phyloP scores from a whole-genome alignment of 2,329 filamentous ascomycete genomes.

The Apiospora malaysiana region DNA sequence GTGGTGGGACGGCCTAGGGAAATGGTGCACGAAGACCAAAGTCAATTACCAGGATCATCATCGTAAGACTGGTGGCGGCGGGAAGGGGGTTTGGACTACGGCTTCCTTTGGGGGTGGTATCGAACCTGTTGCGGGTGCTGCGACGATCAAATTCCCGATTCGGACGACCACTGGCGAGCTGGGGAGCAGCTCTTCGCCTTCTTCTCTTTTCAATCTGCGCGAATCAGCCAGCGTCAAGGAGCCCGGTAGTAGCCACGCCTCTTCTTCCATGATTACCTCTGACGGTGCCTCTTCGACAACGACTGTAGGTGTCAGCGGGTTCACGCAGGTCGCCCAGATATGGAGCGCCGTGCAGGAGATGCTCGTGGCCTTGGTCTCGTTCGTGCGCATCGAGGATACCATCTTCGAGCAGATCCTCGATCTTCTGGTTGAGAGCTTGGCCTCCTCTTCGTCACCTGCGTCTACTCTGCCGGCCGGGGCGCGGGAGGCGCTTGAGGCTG shows the following conservation, averaged over 20 bases:
- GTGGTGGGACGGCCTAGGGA: conserved; percentile 64
- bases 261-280: conserved; percentile 13
- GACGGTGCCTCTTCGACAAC: conserved; percentile 25
- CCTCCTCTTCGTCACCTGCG: conserved; percentile 37
- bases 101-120: conserved; percentile 20
- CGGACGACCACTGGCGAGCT: neutral
- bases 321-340: conserved; percentile 65
- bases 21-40: conserved; percentile 54
- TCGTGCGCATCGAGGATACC: conserved; percentile 69
- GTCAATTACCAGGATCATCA: conserved; percentile 30
- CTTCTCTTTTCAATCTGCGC: conserved; percentile 1
- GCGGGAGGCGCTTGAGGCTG: conserved; percentile 61
- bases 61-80: neutral
- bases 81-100: neutral
- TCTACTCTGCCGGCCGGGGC: conserved; percentile 47
- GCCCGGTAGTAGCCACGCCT: neutral
- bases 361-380: conserved; percentile 63
- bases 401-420: conserved; percentile 75
- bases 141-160: neutral
- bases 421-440: conserved; percentile 60
- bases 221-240: conserved; percentile 30
- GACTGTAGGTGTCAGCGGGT: conserved; percentile 55
- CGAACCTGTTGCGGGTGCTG: neutral
- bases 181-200: neutral
- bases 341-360: conserved; percentile 69